Percentiles rank a stretch among this genome's conserved stretches.
phyloP scores from a whole-genome alignment of 805 yeast genomes.

The Grigorovia transvaalensis region DNA sequence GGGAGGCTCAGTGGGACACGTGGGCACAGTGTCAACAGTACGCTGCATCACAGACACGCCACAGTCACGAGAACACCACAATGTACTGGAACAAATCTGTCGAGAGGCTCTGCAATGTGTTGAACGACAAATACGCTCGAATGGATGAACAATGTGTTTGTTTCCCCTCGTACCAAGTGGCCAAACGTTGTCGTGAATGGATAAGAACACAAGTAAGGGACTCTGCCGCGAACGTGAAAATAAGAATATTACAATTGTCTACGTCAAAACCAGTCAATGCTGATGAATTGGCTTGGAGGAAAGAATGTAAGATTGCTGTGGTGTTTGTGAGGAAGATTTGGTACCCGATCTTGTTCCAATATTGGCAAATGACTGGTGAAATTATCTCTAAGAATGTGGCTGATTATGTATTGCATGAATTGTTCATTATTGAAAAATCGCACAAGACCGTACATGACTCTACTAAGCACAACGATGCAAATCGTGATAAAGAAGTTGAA shows the following conservation, averaged over 20 bases:
- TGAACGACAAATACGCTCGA: slow-evolving; percentile 66
- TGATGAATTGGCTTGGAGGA: slow-evolving; percentile 47
- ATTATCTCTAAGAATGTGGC: slow-evolving; percentile 88
- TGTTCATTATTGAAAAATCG: slow-evolving; percentile 32
- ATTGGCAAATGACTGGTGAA: slow-evolving; percentile 97
- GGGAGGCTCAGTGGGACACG: slow-evolving; percentile 60
- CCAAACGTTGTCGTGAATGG: slow-evolving; percentile 77
- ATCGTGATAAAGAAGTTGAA: slow-evolving; percentile 10
- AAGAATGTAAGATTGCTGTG: slow-evolving; percentile 62
- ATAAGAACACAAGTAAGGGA: slow-evolving; percentile 30
- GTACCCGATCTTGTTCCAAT: slow-evolving; percentile 60
- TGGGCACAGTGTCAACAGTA: slow-evolving; percentile 89
- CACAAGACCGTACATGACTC: background rate
- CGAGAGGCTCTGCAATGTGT: slow-evolving; percentile 41
- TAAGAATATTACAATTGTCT: slow-evolving; percentile 62
- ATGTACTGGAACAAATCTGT: slow-evolving; percentile 40
- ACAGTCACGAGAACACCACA: background rate
- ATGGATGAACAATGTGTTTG: slow-evolving; percentile 66
- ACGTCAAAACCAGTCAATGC: slow-evolving; percentile 55
- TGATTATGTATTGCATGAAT: slow-evolving; percentile 65
- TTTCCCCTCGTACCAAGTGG: slow-evolving; percentile 68
- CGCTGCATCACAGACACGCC: slow-evolving; percentile 38
- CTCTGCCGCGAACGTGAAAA: slow-evolving; percentile 23
- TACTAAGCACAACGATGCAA: background rate
- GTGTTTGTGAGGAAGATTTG: slow-evolving; percentile 63